Base-by-base conservation (phyloP, 2,329 filamentous ascomycete species). In the Hypomyces perniciosus region DNA sequence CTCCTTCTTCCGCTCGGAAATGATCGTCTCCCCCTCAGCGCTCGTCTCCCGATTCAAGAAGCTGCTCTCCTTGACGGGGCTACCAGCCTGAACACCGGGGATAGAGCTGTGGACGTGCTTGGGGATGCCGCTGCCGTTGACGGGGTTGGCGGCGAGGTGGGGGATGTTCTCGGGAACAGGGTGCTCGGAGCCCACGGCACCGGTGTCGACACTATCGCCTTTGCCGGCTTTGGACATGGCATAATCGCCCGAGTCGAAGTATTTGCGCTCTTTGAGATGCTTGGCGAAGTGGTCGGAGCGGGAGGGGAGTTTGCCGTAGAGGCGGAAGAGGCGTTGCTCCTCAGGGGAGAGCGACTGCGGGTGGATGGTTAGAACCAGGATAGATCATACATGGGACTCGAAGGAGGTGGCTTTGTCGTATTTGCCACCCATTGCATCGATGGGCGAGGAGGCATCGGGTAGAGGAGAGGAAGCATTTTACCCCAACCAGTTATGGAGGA, bases 221-320 rank as follows among this genome's bases (percentile, higher is more conserved):
- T 97, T 97, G 72, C 93, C 93, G 54, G 93, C 93, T 77, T 96
- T 96, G 71, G 88, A 92, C 74, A 96, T 88, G 65, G 91, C 91
- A 65, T 96, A 96, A 75, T 96, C 90, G 65, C 90, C 91, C 54
- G 88, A 93, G 76, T 96, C 90, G 72, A 96, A 96, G 76, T 96
- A 96, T 76, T 95, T 99, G 77, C 93, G 91, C 71, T 97, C 93
- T 81, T 96, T 96, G 68, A 97, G 83, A 69, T 97, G 95, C 78
- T 97, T 97, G 78, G 95, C 90, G 62, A 97, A 85, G 65, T 96
- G 82, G 71, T 96, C 92, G 70, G 91, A 95, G 71, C 93, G 93
- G 72, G 88, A 95, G 58, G 93, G 93, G 54, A 97, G 85, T 75
- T 97, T 97, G 73, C 93, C 93, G 72, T 99, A 99, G 58, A 97